Evolutionary conservation across 331 rosid species (phyloP).

Genomic region (Dryas integrifolia): DNA sequence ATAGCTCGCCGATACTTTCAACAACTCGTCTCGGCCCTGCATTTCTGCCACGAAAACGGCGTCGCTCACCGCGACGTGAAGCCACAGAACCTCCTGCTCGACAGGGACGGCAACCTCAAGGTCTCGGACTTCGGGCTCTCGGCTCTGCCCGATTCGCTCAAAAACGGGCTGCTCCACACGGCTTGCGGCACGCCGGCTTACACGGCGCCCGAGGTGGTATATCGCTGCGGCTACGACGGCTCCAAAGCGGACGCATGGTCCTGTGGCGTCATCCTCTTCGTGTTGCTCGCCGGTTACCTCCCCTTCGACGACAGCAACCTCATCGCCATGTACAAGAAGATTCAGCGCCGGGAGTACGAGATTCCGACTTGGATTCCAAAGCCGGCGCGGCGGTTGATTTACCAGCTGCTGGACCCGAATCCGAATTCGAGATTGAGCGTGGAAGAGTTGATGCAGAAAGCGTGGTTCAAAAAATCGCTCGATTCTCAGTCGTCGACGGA

Average conservation of each 20-base stretch:
- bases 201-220: conserved; percentile 79
- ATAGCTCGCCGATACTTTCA: conserved; percentile 57
- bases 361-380: conserved; percentile 59
- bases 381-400: conserved; percentile 47
- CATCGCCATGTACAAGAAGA: conserved; percentile 54
- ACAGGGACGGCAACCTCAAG: conserved; percentile 53
- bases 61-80: conserved; percentile 82
- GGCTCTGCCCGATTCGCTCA: conserved; percentile 69
- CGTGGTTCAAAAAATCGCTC: conserved; percentile 55
- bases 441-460: conserved; percentile 29
- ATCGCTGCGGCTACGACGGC: conserved; percentile 66
- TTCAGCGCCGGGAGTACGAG: conserved; percentile 49
- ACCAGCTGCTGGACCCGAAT: conserved; percentile 71
- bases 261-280: conserved; percentile 72
- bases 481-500: too few relatives aligned
- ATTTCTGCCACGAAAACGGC: conserved; percentile 76
- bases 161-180: conserved; percentile 69
- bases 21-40: conserved; percentile 70
- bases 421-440: conserved; percentile 53
- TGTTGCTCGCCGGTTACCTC: conserved; percentile 57
- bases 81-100: conserved; percentile 83
- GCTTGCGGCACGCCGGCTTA: conserved; percentile 93
- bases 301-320: conserved; percentile 70
- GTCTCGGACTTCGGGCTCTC: conserved; percentile 91
- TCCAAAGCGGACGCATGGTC: conserved; percentile 88